Evolutionary conservation across 495 filamentous ascomycete species (phyloP).

Genomic region (Tuber indicum): DNA sequence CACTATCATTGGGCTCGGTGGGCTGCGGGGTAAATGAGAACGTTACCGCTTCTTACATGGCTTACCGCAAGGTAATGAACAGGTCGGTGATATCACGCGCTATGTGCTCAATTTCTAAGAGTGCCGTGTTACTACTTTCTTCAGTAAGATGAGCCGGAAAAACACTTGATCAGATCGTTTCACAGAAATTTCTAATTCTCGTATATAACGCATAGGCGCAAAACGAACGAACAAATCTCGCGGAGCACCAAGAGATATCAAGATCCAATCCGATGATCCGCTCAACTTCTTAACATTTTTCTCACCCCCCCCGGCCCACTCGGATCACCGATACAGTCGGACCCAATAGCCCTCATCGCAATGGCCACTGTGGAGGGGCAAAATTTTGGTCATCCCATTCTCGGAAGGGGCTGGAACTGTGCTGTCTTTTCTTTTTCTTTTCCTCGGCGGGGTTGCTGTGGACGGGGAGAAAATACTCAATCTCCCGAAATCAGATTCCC

Average conservation of each 20-base stretch:
- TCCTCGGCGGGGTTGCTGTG: neutral
- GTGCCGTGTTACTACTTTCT: neutral
- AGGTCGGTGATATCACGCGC: neutral
- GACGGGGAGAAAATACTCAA: neutral
- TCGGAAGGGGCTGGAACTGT: neutral
- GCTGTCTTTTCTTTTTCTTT: neutral
- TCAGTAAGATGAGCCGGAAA: neutral
- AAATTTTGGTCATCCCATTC: neutral
- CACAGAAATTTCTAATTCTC: neutral
- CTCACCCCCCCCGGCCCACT: neutral
- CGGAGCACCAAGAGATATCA: neutral
- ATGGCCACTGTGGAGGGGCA: neutral
- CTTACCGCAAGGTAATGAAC: neutral
- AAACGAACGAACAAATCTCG: neutral
- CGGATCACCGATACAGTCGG: neutral
- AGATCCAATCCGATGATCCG: slow-evolving; percentile 2
- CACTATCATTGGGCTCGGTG: neutral
- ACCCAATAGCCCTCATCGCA: neutral
- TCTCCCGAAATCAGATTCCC: neutral
- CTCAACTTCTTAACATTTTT: neutral
- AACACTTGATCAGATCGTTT: neutral
- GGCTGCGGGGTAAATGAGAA: neutral
- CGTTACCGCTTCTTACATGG: neutral
- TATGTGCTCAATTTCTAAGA: slow-evolving; percentile 2
- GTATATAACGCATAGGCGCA: neutral